These are phyloP conservation scores for Vickermania ingenoplastis DNA, from an alignment of 208 protist genomes.

Conservation along the genomic window DNA sequence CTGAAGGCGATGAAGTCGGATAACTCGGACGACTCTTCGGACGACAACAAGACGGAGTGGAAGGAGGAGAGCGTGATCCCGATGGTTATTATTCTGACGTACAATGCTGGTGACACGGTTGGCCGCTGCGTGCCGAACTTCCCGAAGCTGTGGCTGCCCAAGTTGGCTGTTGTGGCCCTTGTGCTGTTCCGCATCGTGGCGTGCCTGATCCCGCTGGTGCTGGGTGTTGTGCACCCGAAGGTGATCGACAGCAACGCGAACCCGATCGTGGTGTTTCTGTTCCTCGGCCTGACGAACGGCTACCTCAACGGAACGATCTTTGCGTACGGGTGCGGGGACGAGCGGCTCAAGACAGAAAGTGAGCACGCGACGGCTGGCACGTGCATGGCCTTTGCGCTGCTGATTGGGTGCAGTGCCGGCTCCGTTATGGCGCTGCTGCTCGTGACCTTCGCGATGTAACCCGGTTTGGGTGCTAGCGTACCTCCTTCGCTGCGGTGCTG, in stretches of 20 bases:
- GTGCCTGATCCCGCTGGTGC: conserved; percentile 23
- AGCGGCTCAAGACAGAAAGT: conserved; percentile 6
- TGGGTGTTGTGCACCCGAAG: conserved; percentile 17
- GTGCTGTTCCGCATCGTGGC: conserved; percentile 16
- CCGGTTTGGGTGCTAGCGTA: neutral
- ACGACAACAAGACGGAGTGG: conserved; percentile 6
- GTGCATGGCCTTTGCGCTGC: conserved; percentile 22
- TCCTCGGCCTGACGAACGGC: conserved; percentile 24
- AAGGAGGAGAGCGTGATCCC: conserved; percentile 18
- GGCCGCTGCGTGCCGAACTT: conserved; percentile 19
- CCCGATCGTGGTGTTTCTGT: conserved; percentile 26
- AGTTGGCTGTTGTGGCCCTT: conserved; percentile 8
- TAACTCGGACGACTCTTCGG: neutral
- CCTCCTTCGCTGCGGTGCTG: neutral
- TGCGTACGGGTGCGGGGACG: conserved; percentile 22
- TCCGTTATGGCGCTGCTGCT: conserved; percentile 19
- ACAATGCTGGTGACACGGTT: conserved; percentile 18
- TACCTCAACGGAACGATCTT: conserved; percentile 28
- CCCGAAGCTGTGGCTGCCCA: conserved; percentile 12
- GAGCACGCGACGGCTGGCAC: conserved; percentile 3
- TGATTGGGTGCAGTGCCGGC: conserved; percentile 6
- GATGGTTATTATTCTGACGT: conserved; percentile 31
- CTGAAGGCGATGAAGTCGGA: conserved; percentile 16
- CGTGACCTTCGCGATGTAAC: conserved; percentile 11
- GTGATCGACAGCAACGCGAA: conserved; percentile 29